Evolutionary conservation across 2,329 filamentous ascomycete genomes (phyloP).

Genomic region (Nemania serpens): DNA sequence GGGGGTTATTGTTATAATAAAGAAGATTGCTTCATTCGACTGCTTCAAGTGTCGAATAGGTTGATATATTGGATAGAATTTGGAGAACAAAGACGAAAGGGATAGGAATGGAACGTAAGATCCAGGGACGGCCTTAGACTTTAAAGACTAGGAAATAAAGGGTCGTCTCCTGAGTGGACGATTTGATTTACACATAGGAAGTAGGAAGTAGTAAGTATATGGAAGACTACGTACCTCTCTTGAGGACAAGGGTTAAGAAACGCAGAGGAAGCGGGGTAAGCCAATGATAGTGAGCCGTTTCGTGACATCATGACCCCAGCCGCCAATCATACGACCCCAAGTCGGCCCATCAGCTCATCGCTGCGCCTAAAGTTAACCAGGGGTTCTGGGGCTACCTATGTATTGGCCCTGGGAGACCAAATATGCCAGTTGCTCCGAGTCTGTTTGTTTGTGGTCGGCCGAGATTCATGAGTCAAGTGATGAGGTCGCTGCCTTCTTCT

Average conservation of each 20-base stretch:
- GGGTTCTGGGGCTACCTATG: too few species aligned
- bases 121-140: conserved; percentile 5
- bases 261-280: conserved; percentile 40
- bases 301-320: conserved; percentile 31
- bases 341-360: conserved; percentile 30
- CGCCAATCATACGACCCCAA: conserved; percentile 37
- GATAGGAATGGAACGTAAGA: background rate
- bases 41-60: conserved; percentile 13
- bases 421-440: too few species aligned
- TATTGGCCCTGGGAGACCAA: too few species aligned
- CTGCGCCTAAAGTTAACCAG: conserved; percentile 23
- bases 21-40: conserved; percentile 22
- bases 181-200: too few species aligned
- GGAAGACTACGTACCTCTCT: conserved; percentile 1
- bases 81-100: conserved; percentile 16
- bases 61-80: conserved; percentile 16
- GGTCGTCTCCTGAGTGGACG: background rate
- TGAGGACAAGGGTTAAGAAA: conserved; percentile 28
- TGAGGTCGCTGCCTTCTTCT: too few species aligned
- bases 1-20: conserved; percentile 24
- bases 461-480: too few species aligned
- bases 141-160: conserved; percentile 14
- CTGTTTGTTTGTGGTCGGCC: too few species aligned
- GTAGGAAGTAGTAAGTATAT: too few species aligned
- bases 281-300: conserved; percentile 33